These are phyloP conservation scores for Aeschynomene evenia DNA, from an alignment of 306 rosid species.

Conservation along the genomic window DNA sequence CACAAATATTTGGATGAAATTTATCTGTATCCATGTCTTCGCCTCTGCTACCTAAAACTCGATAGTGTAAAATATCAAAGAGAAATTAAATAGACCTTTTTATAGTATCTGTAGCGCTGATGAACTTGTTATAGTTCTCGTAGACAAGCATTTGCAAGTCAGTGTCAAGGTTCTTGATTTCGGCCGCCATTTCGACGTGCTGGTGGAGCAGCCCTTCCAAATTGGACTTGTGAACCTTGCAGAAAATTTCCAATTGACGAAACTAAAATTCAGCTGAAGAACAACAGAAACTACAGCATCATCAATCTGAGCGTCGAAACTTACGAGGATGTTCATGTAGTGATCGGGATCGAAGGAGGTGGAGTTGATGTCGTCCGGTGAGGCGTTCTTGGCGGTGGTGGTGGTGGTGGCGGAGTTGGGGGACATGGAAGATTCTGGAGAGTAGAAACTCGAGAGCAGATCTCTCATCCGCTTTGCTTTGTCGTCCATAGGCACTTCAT, in stretches of 20 bases:
- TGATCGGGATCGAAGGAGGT: slow-evolving; percentile 77
- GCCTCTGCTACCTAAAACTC: no score
- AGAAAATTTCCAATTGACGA: neutral
- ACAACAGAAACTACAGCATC: no score
- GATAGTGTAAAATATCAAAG: no score
- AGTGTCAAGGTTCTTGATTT: slow-evolving; percentile 97
- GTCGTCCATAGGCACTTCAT: slow-evolving; percentile 63
- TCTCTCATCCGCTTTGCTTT: slow-evolving; percentile 95
- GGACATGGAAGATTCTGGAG: slow-evolving; percentile 67
- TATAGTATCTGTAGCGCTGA: slow-evolving; percentile 87
- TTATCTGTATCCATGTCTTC: no score
- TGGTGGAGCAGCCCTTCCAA: slow-evolving; percentile 81
- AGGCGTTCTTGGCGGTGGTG: slow-evolving; percentile 36
- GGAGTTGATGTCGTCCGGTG: slow-evolving; percentile 81
- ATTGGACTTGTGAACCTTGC: slow-evolving; percentile 61
- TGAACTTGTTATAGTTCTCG: slow-evolving; percentile 89
- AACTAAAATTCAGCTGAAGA: neutral
- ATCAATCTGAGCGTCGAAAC: neutral
- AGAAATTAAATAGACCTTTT: slow-evolving; percentile 66
- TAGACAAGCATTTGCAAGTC: slow-evolving; percentile 93
- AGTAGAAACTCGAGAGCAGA: slow-evolving; percentile 91
- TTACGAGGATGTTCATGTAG: slow-evolving; percentile 82
- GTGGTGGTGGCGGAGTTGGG: slow-evolving; percentile 34
- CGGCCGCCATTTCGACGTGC: slow-evolving; percentile 90
- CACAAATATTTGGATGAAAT: no score